Evolutionary conservation across 2,329 filamentous ascomycete species (phyloP).

Genomic region (Fusarium xylarioides): DNA sequence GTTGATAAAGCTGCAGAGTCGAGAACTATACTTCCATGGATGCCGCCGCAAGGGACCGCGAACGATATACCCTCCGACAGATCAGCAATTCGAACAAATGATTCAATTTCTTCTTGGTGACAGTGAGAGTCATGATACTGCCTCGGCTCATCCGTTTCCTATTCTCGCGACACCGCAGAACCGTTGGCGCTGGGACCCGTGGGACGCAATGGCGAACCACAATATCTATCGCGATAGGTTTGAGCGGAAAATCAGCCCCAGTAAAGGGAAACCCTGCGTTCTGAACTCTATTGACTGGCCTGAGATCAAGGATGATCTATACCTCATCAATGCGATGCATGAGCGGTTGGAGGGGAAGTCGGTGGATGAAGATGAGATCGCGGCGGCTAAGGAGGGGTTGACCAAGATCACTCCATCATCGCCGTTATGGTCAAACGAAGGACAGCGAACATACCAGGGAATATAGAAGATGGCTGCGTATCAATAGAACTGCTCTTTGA

Average conservation of each 20-base stretch:
- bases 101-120: not conserved
- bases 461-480: not conserved
- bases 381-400: not conserved
- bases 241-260: not conserved
- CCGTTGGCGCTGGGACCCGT: slow-evolving; percentile 13
- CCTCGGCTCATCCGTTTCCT: not conserved
- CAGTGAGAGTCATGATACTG: not conserved
- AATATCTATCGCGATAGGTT: slow-evolving; percentile 12
- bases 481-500: rapidly evolving
- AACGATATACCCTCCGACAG: slow-evolving; percentile 5
- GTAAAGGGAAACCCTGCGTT: not conserved
- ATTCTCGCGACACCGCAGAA: not conserved
- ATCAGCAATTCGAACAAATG: not conserved
- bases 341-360: not conserved
- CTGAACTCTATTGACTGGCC: not conserved
- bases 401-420: not conserved
- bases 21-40: not conserved
- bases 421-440: not conserved
- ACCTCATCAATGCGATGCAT: not conserved
- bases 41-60: not conserved
- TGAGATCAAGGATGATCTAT: not conserved
- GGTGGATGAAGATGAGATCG: not conserved
- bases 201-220: not conserved
- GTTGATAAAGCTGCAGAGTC: not conserved
- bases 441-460: not conserved